Evolutionary conservation across 148 eudicot genomes (phyloP), one percentile per base, ranked within the genome.

Genomic region (Chenopodium quinoa): DNA sequence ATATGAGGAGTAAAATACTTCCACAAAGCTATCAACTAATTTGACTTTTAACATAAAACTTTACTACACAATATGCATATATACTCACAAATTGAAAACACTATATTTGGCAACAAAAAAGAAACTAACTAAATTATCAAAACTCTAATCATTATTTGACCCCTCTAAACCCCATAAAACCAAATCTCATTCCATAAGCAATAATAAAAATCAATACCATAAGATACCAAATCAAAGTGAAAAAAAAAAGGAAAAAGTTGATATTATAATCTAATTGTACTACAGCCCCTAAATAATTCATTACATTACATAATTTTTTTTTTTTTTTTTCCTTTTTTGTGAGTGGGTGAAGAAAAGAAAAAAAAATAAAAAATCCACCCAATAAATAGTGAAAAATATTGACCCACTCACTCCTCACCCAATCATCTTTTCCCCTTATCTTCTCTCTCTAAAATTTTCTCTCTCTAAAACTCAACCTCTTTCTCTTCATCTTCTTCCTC

Each of bases 391-490:
- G 4, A 29, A 68, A 66, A 68, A 68, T 9, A 70, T 70, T 70
- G 73, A 70, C 82, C 82, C 78, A 71, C 81, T 63, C 77, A 32
- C 67, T 78, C 56, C 46, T 64, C 83, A 81, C 78, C 84, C 86
- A 77, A 81, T 84, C 86, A 84, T 84, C 86, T 77, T 77, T 56
- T 65, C 58, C 63, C 69, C 73, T 76, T 78, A 73, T 78, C 84
- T 29, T 20, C 17, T 56, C 67, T 67, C 29, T 83, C 69, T 27
- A 48, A 48, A 11, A 48, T n/a, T 44, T 52, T 63, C 63, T 74
- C 79, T 75, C 83, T 81, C 78, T 7, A 9, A 60, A 73, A 64
- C 64, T 46, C 27, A 66, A 47, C 64, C 46, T 80, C 65, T 4
- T 75, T 37, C 6, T 9, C 71, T 65, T 34, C 66, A 4, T 68